These are phyloP conservation scores for Boletus coccyginus DNA, from an alignment of 768 basidiomycete genomes.

Conservation along the genomic window DNA sequence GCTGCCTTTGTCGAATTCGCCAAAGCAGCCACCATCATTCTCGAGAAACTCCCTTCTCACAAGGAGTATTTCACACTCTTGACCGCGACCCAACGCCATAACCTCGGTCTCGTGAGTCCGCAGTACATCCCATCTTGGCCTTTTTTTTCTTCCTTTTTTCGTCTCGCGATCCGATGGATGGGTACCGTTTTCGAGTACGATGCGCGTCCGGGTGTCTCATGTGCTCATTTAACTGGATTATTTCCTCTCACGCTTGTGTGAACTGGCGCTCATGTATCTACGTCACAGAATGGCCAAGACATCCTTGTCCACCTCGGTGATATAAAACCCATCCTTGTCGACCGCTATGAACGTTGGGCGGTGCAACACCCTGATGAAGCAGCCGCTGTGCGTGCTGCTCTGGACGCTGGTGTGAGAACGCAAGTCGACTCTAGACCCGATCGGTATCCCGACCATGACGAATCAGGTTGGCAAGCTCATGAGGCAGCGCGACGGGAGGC, in stretches of 20 bases:
- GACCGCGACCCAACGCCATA: conserved; percentile 56
- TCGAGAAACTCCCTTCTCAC: conserved; percentile 76
- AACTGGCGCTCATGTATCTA: conserved; percentile 15
- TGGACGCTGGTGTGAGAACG: conserved; percentile 19
- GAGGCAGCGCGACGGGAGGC: conserved; percentile 32
- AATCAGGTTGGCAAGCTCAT: conserved; percentile 33
- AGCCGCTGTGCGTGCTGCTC: conserved; percentile 17
- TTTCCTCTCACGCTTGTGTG: conserved; percentile 1
- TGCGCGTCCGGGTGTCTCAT: not conserved
- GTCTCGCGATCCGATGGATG: conserved; percentile 5
- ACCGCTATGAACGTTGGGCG: conserved; percentile 62
- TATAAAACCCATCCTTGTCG: conserved; percentile 62
- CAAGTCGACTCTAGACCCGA: conserved; percentile 26
- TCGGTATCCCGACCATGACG: conserved; percentile 27
- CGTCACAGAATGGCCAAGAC: conserved; percentile 65
- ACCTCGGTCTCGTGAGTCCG: conserved; percentile 65
- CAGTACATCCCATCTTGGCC: conserved; percentile 8
- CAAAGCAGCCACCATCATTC: conserved; percentile 70
- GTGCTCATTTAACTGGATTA: not conserved
- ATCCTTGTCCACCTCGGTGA: conserved; percentile 65
- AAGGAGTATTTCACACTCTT: conserved; percentile 59
- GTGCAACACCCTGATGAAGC: conserved; percentile 41
- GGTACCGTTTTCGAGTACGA: not conserved
- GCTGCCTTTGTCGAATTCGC: conserved; percentile 71
- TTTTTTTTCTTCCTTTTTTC: not conserved